These are phyloP conservation scores for Linum lewisii DNA, from an alignment of 345 rosid genomes.

Conservation along the genomic window DNA sequence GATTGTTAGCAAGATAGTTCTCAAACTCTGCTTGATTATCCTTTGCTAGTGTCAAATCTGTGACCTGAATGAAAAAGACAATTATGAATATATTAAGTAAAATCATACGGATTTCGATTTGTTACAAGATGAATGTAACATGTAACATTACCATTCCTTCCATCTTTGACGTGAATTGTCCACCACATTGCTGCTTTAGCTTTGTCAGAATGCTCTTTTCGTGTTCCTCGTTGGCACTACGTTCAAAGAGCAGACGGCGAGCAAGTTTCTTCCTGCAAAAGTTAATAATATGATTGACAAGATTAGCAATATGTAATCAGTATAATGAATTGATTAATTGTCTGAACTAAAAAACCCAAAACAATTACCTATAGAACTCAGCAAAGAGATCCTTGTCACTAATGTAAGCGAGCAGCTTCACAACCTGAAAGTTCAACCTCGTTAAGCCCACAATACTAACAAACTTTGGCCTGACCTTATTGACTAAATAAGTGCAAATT, in stretches of 20 bases:
- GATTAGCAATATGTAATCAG: background rate
- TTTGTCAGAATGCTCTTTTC: slow-evolving; percentile 28
- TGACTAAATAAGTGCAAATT: background rate
- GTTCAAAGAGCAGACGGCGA: slow-evolving; percentile 16
- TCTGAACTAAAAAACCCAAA: background rate
- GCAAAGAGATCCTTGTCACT: slow-evolving; percentile 29
- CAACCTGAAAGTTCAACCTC: slow-evolving; percentile 15
- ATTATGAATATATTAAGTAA: background rate
- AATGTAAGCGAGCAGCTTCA: slow-evolving; percentile 28
- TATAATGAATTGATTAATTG: background rate
- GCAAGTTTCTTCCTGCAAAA: background rate
- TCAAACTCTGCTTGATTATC: slow-evolving; percentile 26
- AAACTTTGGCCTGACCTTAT: background rate
- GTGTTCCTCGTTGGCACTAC: slow-evolving; percentile 30
- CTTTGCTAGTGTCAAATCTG: slow-evolving; percentile 26
- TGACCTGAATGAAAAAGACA: slow-evolving; percentile 14
- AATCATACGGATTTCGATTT: background rate
- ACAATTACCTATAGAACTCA: slow-evolving; percentile 20
- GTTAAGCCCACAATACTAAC: background rate
- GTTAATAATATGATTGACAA: background rate
- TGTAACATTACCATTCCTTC: slow-evolving; percentile 23
- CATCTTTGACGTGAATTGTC: slow-evolving; percentile 51
- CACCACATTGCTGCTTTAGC: slow-evolving; percentile 46
- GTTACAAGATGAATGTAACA: background rate
- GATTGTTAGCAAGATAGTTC: slow-evolving; percentile 18